Evolutionary conservation across 2,329 filamentous ascomycete species (phyloP).

Genomic region (Penicillium decumbens): DNA sequence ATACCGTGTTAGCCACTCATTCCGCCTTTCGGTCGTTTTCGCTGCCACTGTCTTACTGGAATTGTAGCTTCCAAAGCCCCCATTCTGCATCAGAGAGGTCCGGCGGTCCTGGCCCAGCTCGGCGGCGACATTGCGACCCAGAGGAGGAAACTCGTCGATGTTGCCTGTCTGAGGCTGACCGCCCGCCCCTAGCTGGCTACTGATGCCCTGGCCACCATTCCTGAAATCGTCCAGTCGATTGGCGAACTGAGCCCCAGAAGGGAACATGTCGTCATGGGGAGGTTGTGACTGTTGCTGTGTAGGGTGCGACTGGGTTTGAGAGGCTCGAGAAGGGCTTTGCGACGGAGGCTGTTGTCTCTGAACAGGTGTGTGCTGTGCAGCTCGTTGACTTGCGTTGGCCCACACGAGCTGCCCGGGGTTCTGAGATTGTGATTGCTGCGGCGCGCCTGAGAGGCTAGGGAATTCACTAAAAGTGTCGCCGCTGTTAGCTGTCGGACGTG

Average conservation of each 20-base stretch:
- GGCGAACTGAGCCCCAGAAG: conserved; percentile 49
- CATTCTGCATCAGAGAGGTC: conserved; percentile 49
- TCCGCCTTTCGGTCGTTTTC: not conserved
- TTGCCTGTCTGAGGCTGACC: conserved; percentile 53
- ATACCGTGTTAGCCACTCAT: conserved; percentile 15
- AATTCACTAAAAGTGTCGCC: conserved; percentile 50
- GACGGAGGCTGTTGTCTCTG: conserved; percentile 48
- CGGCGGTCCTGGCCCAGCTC: conserved; percentile 51
- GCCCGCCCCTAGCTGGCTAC: conserved; percentile 48
- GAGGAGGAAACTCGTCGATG: conserved; percentile 59
- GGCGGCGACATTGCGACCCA: conserved; percentile 49
- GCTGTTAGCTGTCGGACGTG: conserved; percentile 9
- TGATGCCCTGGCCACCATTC: conserved; percentile 53
- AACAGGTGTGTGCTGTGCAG: conserved; percentile 50
- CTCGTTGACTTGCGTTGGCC: conserved; percentile 55
- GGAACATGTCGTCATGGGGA: conserved; percentile 46
- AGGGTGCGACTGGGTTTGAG: conserved; percentile 40
- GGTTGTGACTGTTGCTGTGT: conserved; percentile 44
- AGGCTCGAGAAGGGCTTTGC: conserved; percentile 40
- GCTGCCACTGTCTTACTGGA: conserved; percentile 31
- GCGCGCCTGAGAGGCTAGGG: conserved; percentile 55
- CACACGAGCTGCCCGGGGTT: conserved; percentile 52
- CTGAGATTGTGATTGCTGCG: conserved; percentile 51
- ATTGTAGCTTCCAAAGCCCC: conserved; percentile 42
- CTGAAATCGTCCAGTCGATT: conserved; percentile 53